These are phyloP conservation scores for Penstemon newberryi DNA, from an alignment of 257 asterid species.

Conservation along the genomic window DNA sequence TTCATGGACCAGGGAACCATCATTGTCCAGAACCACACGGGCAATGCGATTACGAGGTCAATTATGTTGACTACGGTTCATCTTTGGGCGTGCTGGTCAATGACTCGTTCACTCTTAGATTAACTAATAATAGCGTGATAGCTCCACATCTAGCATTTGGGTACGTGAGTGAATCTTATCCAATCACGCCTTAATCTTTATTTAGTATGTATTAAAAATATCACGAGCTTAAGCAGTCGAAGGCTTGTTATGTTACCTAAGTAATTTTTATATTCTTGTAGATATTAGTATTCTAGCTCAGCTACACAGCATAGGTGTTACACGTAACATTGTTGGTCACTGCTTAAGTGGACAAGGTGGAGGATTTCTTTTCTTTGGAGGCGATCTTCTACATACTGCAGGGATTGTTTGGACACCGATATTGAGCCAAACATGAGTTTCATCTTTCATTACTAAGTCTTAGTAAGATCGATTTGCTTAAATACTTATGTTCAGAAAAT, in stretches of 20 bases:
- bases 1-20: conserved; percentile 42
- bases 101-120: conserved; percentile 58
- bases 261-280: conserved; percentile 26
- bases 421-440: conserved; percentile 45
- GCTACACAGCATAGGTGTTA: conserved; percentile 51
- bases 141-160: conserved; percentile 78
- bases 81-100: conserved; percentile 77
- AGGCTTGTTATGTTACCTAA: background rate
- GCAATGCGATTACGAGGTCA: conserved; percentile 86
- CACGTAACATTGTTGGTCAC: conserved; percentile 76
- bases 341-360: conserved; percentile 76
- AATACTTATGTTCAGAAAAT: conserved; percentile 41
- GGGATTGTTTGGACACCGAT: conserved; percentile 67
- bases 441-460: conserved; percentile 3
- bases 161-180: conserved; percentile 33
- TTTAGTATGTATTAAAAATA: background rate
- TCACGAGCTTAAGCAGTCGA: background rate
- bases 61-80: conserved; percentile 79
- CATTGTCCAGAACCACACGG: conserved; percentile 48
- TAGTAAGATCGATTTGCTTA: background rate
- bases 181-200: background rate
- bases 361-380: conserved; percentile 89
- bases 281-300: conserved; percentile 79
- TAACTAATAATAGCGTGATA: conserved; percentile 54
- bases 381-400: conserved; percentile 57